Base-by-base conservation (phyloP, 2,329 filamentous ascomycete species). In the Beauveria asiatica region DNA sequence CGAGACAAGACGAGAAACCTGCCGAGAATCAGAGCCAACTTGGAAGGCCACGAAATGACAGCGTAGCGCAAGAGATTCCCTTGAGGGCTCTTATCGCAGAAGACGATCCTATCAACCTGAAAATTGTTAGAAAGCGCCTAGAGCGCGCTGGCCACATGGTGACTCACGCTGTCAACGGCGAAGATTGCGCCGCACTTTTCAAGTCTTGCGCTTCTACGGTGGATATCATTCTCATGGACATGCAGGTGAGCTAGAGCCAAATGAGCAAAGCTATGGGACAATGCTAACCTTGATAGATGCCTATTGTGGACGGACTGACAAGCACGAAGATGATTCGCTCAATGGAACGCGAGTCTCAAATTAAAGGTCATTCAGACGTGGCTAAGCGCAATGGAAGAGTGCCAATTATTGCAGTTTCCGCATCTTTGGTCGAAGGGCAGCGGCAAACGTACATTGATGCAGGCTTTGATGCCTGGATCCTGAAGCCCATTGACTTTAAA, bases 401-500 rank as follows among this genome's bases (percentile, higher is more conserved):
- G 2, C 90, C 92, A 0, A 88, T 96, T 55, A 90, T 96, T 66
- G 92, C 90, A 0, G 90, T 96, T 0, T 96, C 91, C 0, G 91
- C 92, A 8, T 93, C 90, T 0, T 76, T 96, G 1, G 68, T 89
- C 1, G 92, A 96, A 70, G 81, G 78, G 19, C 82, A 92, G 49
- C 81, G 77, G 55, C 77, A 86, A 45, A 81, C 74, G 0, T 96
- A 96, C 65, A 82, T 91, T 48, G 80, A 88, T 49, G 85, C 85
- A 7, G 92, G 92, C 0, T 96, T 96, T 65, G 91, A 96, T 65
- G 92, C 88, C 25, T 96, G 91, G 91, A 92, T 96, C 27, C 76
- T 95, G 61, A 96, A 96, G 68, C 91, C 91, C 0, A 89, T 96
- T 49, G 86, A 93, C 62, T 95, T 96, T 69, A 83, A 85, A 65